Base-by-base conservation (phyloP, 176 grass and related monocot species). In the Musa beccarii region DNA sequence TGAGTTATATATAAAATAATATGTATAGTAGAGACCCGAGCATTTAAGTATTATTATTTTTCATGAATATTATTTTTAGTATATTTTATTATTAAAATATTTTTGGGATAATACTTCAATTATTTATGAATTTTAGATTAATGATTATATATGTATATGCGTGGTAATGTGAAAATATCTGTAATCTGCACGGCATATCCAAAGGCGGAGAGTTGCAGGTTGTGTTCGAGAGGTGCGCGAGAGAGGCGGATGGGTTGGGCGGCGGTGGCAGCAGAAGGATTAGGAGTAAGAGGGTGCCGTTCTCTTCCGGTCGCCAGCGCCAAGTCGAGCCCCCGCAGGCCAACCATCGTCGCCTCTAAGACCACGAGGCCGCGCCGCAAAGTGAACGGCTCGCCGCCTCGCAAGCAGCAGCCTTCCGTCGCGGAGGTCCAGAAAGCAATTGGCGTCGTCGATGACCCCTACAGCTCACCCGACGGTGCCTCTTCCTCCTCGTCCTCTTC, bases 371-470 rank as follows among this genome's bases (percentile, higher is more conserved):
- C 75, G 2, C 6, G 49, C 22, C 61, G 49, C 49, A 77, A 52
- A 25, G 51, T 21, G 5, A 63, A 76, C 10, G 29, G 29, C 74
- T 63, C 74, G 34, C 74, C 74, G 29, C 34, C 74, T 3, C 57
- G 74, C 55, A 59, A 61, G 66, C 53, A 62, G 28, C 62, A 82
- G 53, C 87, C 85, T 24, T 92, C 93, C 21, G 75, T 92, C 73
- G 77, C 73, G 2, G 89, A 96, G 78, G 87, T 96, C 83, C 79
- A 87, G 65, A 85, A 85, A 64, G 93, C 93, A 17, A 84, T 96
- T 50, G 89, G 93, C 14, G 79, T 89, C 55, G 19, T 25, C 21
- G 69, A 83, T 34, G 87, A 88, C 66, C 65, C 82, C 16, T 69
- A 73, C 1, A 20, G 21, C 22, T 25, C 52, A 17, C 52, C 72